Evolutionary conservation across 2,329 filamentous ascomycete genomes (phyloP).

Genomic region (Fusarium praegraminearum): DNA sequence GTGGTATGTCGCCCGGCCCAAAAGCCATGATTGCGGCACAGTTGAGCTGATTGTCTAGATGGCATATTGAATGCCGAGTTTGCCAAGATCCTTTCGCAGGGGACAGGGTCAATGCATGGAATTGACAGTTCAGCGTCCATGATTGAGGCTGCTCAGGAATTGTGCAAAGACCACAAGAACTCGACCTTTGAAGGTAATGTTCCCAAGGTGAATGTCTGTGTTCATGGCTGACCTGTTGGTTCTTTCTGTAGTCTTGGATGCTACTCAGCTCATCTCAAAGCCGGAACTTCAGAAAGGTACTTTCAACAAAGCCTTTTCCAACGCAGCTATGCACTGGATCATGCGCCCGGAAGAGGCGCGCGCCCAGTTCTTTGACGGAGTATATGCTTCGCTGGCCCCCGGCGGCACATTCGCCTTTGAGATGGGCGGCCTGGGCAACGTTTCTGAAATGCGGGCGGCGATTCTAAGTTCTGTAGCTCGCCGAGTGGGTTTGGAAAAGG

Average conservation of each 20-base stretch:
- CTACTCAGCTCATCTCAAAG: conserved; percentile 54
- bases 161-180: conserved; percentile 54
- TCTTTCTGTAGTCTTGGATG: conserved; percentile 58
- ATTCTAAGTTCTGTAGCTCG: conserved; percentile 66
- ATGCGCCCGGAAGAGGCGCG: conserved; percentile 61
- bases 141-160: conserved; percentile 64
- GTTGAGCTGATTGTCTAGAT: conserved; percentile 55
- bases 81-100: conserved; percentile 58
- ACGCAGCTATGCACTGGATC: conserved; percentile 77
- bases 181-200: conserved; percentile 60
- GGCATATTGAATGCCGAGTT: conserved; percentile 70
- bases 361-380: conserved; percentile 64
- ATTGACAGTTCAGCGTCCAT: conserved; percentile 70
- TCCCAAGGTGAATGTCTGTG: too few relatives aligned
- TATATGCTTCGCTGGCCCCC: conserved; percentile 64
- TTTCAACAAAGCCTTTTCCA: conserved; percentile 72
- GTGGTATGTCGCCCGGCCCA: conserved; percentile 58
- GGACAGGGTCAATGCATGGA: conserved; percentile 64
- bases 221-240: background rate
- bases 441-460: conserved; percentile 71
- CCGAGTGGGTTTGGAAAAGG: conserved; percentile 63
- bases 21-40: background rate
- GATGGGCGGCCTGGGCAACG: conserved; percentile 78
- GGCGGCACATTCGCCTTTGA: conserved; percentile 74
- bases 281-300: conserved; percentile 52